phyloP scores from a whole-genome alignment of 2,329 filamentous ascomycete species.

The Harringtonia lauricola region DNA sequence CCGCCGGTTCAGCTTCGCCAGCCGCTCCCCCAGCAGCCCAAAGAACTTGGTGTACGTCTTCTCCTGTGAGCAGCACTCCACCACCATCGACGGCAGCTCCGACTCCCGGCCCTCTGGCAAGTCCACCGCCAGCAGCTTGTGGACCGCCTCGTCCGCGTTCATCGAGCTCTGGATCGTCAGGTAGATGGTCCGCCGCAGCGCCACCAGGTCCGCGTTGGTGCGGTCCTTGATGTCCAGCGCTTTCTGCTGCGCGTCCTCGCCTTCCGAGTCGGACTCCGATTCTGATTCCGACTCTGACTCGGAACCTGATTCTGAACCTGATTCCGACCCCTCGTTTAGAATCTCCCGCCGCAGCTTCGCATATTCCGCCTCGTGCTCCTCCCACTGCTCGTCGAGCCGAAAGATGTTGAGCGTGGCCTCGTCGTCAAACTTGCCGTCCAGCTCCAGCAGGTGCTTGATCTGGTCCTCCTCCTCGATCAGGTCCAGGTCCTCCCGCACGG shows the following conservation, averaged over 20 bases:
- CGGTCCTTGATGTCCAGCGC: slow-evolving; percentile 96
- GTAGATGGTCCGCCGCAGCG: slow-evolving; percentile 88
- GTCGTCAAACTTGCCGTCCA: slow-evolving; percentile 76
- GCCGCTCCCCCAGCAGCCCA: slow-evolving; percentile 84
- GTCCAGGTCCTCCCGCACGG: slow-evolving; percentile 85
- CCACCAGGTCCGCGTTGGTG: slow-evolving; percentile 90
- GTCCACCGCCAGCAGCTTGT: slow-evolving; percentile 93
- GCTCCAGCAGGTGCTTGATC: slow-evolving; percentile 75
- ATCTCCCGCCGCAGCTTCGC: slow-evolving; percentile 88
- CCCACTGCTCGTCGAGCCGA: slow-evolving; percentile 84
- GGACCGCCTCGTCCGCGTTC: slow-evolving; percentile 91
- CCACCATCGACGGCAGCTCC: slow-evolving; percentile 91
- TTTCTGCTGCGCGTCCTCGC: slow-evolving; percentile 66
- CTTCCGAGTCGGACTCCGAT: slow-evolving; percentile 28
- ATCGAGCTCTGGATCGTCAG: slow-evolving; percentile 95
- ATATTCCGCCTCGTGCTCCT: slow-evolving; percentile 85
- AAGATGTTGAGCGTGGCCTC: slow-evolving; percentile 91
- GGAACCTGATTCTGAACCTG: slow-evolving; percentile 42
- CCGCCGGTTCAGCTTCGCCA: slow-evolving; percentile 88
- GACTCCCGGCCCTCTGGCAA: slow-evolving; percentile 77
- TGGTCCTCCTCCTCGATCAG: slow-evolving; percentile 96
- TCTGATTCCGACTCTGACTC: slow-evolving; percentile 43
- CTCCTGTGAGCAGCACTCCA: slow-evolving; percentile 94
- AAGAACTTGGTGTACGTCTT: slow-evolving; percentile 98
- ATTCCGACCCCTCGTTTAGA: slow-evolving; percentile 80